A percentile compares a stretch with the other conserved stretches of the same genome.
These are phyloP conservation scores for Rhipidocladum racemiflorum DNA, from an alignment of 176 grass and related monocot genomes.

Conservation along the genomic window DNA sequence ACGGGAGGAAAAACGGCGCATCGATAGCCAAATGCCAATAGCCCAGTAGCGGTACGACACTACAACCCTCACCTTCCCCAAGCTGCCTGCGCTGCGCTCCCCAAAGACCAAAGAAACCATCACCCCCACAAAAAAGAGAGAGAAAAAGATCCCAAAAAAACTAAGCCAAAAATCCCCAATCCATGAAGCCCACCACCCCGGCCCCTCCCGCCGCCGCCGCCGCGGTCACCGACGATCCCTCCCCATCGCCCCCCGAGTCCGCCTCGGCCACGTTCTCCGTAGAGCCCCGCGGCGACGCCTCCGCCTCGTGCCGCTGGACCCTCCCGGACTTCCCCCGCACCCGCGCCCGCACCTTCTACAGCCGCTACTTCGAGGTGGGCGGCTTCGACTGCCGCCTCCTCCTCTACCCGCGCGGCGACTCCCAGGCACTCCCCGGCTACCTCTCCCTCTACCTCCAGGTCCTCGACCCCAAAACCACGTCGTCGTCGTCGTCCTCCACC, in stretches of 20 bases:
- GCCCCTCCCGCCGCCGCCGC: conserved; percentile 25
- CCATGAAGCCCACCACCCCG: conserved; percentile 53
- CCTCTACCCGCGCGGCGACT: conserved; percentile 83
- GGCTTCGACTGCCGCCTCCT: conserved; percentile 94
- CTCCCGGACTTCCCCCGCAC: conserved; percentile 71
- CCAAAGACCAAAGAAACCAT: conserved; percentile 29
- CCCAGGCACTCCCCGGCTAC: conserved; percentile 78
- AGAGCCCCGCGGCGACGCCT: conserved; percentile 69
- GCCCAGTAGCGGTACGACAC: no score
- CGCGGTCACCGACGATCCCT: conserved; percentile 44
- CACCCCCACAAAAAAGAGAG: neutral
- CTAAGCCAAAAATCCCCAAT: conserved; percentile 54
- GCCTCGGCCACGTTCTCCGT: conserved; percentile 46
- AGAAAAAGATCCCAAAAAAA: conserved; percentile 25
- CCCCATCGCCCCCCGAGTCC: conserved; percentile 34
- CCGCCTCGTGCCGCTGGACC: conserved; percentile 83
- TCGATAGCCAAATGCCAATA: neutral
- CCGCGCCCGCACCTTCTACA: conserved; percentile 73
- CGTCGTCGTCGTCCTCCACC: conserved; percentile 56
- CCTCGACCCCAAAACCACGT: conserved; percentile 84
- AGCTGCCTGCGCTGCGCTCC: neutral
- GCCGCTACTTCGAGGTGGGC: conserved; percentile 88
- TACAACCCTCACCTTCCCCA: neutral
- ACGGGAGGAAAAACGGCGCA: neutral
- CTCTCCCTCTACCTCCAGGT: conserved; percentile 94